A percentile compares a stretch with the other conserved stretches of the same genome.
Conservation (phyloP, 2,329 filamentous ascomycete genomes). For the Cytospora piceae region DNA sequence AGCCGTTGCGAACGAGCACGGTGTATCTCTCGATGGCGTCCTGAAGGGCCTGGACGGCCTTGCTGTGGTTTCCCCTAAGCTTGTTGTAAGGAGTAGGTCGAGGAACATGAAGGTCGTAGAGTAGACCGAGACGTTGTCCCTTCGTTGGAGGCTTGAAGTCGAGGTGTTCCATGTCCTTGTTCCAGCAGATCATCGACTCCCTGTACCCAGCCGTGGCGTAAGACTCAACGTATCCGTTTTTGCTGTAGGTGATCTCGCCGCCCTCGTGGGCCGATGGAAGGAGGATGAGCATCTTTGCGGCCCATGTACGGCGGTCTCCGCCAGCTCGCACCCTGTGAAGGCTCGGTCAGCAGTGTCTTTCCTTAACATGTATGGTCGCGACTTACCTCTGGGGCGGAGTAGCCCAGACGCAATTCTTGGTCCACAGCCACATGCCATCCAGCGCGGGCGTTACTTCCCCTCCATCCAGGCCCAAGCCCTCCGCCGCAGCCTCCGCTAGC, state of each 20-base stretch:
- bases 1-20: not conserved
- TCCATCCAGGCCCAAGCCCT: not conserved
- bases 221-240: not conserved
- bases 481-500: not conserved
- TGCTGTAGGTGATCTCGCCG: not conserved
- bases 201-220: not conserved
- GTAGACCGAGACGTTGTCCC: not conserved
- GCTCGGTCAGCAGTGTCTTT: not conserved
- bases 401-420: not conserved
- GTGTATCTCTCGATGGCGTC: not conserved
- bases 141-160: not conserved
- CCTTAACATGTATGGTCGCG: no score
- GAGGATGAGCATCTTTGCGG: not conserved
- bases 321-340: not conserved
- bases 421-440: not conserved
- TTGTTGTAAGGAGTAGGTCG: not conserved
- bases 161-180: not conserved
- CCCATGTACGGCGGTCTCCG: not conserved
- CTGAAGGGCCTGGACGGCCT: not conserved
- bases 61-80: not conserved
- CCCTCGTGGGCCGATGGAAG: not conserved
- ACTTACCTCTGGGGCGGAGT: not conserved
- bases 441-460: not conserved
- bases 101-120: not conserved
- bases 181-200: not conserved